Percentiles rank a stretch among this genome's conserved stretches.
These are phyloP conservation scores for Penicillium sp. DNA, from an alignment of 2,329 filamentous ascomycete genomes.

Conservation along the genomic window DNA sequence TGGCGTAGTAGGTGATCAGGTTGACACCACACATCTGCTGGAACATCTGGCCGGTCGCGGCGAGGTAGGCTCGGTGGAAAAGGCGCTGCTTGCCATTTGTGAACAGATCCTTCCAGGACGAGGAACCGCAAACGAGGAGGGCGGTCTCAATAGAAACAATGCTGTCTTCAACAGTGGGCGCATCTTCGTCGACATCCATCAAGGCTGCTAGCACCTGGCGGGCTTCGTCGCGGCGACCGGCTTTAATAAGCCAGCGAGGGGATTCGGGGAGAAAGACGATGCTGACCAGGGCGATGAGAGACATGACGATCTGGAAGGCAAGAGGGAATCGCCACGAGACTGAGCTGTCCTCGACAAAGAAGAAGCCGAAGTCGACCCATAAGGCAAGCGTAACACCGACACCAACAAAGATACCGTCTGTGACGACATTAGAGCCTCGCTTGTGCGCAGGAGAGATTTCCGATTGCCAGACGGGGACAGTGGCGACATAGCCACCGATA, in stretches of 20 bases:
- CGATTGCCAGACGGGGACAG: conserved; percentile 53
- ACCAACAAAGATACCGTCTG: conserved; percentile 55
- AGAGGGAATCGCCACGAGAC: conserved; percentile 52
- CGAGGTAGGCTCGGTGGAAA: conserved; percentile 39
- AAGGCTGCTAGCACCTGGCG: conserved; percentile 45
- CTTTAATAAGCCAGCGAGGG: conserved; percentile 54
- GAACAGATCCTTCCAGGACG: conserved; percentile 43
- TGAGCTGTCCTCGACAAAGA: conserved; percentile 39
- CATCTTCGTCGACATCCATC: conserved; percentile 20
- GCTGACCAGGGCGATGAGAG: conserved; percentile 36
- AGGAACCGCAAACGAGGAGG: conserved; percentile 37
- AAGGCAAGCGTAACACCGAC: conserved; percentile 52
- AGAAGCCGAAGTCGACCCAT: conserved; percentile 55
- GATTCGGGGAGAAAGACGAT: conserved; percentile 44
- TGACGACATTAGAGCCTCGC: conserved; percentile 50
- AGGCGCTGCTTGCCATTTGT: conserved; percentile 40
- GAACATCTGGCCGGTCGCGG: conserved; percentile 40
- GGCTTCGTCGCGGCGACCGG: conserved; percentile 39
- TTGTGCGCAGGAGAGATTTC: conserved; percentile 30
- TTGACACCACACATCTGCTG: conserved; percentile 45
- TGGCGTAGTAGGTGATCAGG: conserved; percentile 42
- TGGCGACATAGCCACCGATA: conserved; percentile 48
- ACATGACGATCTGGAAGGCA: conserved; percentile 43
- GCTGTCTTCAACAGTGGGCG: conserved; percentile 24
- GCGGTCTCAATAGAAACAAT: conserved; percentile 44